These are phyloP conservation scores for Penicillium atrosanguineum DNA, from an alignment of 495 filamentous ascomycete species.

Conservation along the genomic window DNA sequence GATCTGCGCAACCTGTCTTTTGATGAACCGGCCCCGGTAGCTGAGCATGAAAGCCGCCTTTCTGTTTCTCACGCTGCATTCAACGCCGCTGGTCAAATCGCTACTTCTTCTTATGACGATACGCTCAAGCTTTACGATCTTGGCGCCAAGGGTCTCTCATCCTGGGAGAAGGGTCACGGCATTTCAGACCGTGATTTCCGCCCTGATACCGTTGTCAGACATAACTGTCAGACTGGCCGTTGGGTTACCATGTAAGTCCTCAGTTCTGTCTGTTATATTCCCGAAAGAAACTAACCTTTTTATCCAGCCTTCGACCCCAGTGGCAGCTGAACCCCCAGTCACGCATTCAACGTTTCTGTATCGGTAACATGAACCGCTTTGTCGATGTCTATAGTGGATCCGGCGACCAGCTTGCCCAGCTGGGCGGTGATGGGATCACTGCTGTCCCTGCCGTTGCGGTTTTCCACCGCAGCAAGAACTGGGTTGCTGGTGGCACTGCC, in stretches of 20 bases:
- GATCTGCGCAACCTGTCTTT: conserved; percentile 78
- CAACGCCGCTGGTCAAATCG: conserved; percentile 76
- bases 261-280: background rate
- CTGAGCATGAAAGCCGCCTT: conserved; percentile 75
- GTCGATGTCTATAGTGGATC: conserved; percentile 80
- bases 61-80: conserved; percentile 91
- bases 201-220: conserved; percentile 65
- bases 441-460: conserved; percentile 91
- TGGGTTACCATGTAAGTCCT: conserved; percentile 66
- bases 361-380: conserved; percentile 98
- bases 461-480: conserved; percentile 84
- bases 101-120: conserved; percentile 92
- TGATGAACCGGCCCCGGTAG: conserved; percentile 64
- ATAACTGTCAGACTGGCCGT: conserved; percentile 95
- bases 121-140: conserved; percentile 90
- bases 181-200: conserved; percentile 61
- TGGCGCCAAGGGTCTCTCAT: conserved; percentile 49
- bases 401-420: conserved; percentile 87
- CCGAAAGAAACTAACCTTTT: background rate
- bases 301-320: conserved; percentile 76
- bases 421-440: conserved; percentile 84
- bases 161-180: conserved; percentile 62
- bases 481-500: conserved; percentile 88
- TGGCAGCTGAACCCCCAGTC: conserved; percentile 82
- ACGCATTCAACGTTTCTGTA: conserved; percentile 78